Conservation (phyloP, 140 eudicot genomes). For the Anethum foeniculum region DNA sequence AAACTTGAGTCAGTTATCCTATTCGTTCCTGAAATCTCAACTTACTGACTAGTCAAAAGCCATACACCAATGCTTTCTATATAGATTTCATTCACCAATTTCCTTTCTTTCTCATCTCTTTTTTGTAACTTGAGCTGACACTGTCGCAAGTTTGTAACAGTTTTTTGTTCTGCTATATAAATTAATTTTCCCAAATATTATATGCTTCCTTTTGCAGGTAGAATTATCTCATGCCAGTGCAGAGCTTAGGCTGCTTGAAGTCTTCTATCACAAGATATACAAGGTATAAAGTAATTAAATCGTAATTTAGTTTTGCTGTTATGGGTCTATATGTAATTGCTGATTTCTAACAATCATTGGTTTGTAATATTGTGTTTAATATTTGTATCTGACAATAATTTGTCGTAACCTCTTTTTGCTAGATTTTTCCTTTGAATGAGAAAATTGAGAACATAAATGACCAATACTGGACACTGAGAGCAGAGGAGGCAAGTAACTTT, state of each 20-base stretch:
- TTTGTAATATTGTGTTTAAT: background rate
- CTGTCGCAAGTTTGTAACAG: background rate
- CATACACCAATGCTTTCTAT: background rate
- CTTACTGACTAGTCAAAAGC: background rate
- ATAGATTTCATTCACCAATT: background rate
- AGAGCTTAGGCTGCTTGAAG: constrained; percentile 63
- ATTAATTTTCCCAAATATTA: background rate
- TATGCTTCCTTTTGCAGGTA: constrained; percentile 28
- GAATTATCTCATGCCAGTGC: constrained; percentile 45
- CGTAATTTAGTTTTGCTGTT: background rate
- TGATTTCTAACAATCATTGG: background rate
- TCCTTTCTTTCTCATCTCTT: background rate
- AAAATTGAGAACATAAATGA: constrained; percentile 62
- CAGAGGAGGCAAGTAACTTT: constrained; percentile 47
- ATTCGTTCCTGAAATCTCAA: background rate
- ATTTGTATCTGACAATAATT: background rate
- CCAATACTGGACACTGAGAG: constrained; percentile 67
- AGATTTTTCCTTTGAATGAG: constrained; percentile 53
- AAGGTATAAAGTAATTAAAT: constrained; percentile 25
- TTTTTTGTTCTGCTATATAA: background rate
- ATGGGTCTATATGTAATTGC: background rate
- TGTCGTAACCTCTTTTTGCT: constrained; percentile 6
- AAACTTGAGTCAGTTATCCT: background rate
- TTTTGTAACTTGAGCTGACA: background rate
- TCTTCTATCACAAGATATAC: constrained; percentile 65